Evolutionary conservation across 306 rosid genomes (phyloP).

Genomic region (Castanea sativa): DNA sequence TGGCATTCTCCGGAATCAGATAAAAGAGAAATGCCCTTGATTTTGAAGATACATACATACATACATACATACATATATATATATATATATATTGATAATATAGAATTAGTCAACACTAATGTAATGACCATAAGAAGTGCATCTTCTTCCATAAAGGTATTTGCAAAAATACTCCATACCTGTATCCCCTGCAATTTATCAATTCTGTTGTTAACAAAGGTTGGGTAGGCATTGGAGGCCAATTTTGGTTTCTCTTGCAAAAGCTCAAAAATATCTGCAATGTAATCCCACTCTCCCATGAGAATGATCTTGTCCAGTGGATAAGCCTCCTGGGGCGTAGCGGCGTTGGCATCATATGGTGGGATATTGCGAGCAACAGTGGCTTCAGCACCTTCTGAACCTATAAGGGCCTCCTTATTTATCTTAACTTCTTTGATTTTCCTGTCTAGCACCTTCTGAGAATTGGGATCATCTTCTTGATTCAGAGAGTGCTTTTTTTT

Average conservation of each 20-base stretch:
- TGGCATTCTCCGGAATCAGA: not conserved
- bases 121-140: not conserved
- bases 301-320: slow-evolving; percentile 72
- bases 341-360: slow-evolving; percentile 64
- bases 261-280: slow-evolving; percentile 56
- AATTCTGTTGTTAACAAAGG: slow-evolving; percentile 60
- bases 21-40: not conserved
- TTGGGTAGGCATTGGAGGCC: slow-evolving; percentile 46
- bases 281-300: slow-evolving; percentile 65
- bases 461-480: slow-evolving; percentile 46
- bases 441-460: slow-evolving; percentile 49
- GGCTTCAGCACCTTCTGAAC: slow-evolving; percentile 31
- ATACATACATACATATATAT: not conserved
- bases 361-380: slow-evolving; percentile 61
- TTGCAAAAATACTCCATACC: slow-evolving; percentile 39
- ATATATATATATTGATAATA: not conserved
- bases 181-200: slow-evolving; percentile 43
- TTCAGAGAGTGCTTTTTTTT: slow-evolving; percentile 38
- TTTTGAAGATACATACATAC: not conserved
- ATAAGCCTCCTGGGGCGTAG: slow-evolving; percentile 71
- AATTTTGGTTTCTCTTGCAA: slow-evolving; percentile 35
- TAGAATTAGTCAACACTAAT: not conserved
- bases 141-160: not conserved
- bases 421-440: slow-evolving; percentile 50
- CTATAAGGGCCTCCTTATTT: slow-evolving; percentile 53